Percentiles rank a stretch among this genome's conserved stretches.
phyloP scores from a whole-genome alignment of 163 green algal genomes.

The Volvox carteri region DNA sequence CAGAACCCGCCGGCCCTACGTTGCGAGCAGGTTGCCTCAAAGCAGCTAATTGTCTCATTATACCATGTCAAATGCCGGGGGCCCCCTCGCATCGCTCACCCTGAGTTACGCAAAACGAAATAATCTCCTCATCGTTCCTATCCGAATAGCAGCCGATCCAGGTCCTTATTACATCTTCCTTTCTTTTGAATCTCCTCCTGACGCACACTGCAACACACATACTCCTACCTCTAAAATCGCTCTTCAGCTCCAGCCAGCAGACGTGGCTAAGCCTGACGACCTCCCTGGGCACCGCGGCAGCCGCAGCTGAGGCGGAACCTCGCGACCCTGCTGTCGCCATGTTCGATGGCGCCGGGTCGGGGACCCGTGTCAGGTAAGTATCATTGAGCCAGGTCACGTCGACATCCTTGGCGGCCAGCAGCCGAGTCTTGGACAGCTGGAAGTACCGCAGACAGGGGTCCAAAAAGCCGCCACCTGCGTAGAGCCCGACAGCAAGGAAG shows the following conservation, averaged over 20 bases:
- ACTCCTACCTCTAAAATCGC: too few species aligned
- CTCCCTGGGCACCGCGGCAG: neutral
- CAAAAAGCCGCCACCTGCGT: neutral
- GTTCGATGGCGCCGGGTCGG: neutral
- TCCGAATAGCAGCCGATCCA: too few species aligned
- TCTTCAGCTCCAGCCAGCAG: slow-evolving; percentile 35
- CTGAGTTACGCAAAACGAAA: too few species aligned
- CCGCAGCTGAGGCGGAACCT: neutral
- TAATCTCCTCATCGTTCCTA: too few species aligned
- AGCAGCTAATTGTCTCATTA: neutral
- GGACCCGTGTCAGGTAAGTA: slow-evolving; percentile 11
- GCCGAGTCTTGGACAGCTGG: slow-evolving; percentile 15
- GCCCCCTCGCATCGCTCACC: too few species aligned
- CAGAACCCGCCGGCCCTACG: too few species aligned
- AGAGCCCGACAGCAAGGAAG: too few species aligned
- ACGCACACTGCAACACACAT: too few species aligned
- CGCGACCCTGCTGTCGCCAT: neutral
- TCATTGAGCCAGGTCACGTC: slow-evolving; percentile 38
- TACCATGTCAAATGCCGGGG: too few species aligned
- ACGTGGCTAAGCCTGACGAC: slow-evolving; percentile 20
- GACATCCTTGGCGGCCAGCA: slow-evolving; percentile 15
- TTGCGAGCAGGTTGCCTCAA: neutral
- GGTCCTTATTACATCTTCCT: too few species aligned
- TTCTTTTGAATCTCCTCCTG: slow-evolving; percentile 13
- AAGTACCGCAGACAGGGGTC: slow-evolving; percentile 36